These are phyloP conservation scores for Hordeum marinum DNA, from an alignment of 176 grass and related monocot genomes.

Conservation along the genomic window DNA sequence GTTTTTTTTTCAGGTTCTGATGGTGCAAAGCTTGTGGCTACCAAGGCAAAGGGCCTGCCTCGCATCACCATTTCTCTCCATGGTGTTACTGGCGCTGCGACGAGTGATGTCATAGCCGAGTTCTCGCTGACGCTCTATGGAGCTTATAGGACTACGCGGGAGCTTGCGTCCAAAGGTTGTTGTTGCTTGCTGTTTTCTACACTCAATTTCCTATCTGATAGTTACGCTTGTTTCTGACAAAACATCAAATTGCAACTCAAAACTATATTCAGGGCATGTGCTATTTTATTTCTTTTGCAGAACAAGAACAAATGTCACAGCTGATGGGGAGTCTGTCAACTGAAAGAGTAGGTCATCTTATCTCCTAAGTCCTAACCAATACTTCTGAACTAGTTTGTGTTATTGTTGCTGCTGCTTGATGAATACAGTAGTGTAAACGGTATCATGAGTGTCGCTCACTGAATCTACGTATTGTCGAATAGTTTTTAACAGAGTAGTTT, in stretches of 20 bases:
- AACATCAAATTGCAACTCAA: background rate
- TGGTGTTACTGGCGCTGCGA: conserved; percentile 23
- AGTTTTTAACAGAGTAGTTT: background rate
- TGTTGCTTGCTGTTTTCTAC: background rate
- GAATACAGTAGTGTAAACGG: background rate
- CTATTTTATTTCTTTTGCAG: conserved; percentile 42
- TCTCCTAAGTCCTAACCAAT: background rate
- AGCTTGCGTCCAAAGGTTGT: conserved; percentile 51
- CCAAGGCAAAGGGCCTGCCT: conserved; percentile 88
- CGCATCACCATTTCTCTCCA: conserved; percentile 63
- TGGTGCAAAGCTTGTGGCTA: conserved; percentile 46
- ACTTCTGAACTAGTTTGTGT: background rate
- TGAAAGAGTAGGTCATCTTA: conserved; percentile 60
- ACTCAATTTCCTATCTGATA: background rate
- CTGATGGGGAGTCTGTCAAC: conserved; percentile 59
- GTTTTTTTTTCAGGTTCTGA: conserved; percentile 29
- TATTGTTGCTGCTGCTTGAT: conserved; percentile 2
- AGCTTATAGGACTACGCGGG: conserved; percentile 42
- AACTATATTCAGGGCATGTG: background rate
- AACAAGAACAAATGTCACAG: conserved; percentile 46
- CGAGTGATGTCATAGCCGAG: conserved; percentile 51
- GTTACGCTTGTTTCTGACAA: background rate
- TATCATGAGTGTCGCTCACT: background rate
- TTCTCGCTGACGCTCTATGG: conserved; percentile 59
- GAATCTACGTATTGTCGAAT: background rate